Evolutionary conservation across 257 asterid genomes (phyloP), one percentile per base, ranked within the genome.

Genomic region (Plantago ovata): DNA sequence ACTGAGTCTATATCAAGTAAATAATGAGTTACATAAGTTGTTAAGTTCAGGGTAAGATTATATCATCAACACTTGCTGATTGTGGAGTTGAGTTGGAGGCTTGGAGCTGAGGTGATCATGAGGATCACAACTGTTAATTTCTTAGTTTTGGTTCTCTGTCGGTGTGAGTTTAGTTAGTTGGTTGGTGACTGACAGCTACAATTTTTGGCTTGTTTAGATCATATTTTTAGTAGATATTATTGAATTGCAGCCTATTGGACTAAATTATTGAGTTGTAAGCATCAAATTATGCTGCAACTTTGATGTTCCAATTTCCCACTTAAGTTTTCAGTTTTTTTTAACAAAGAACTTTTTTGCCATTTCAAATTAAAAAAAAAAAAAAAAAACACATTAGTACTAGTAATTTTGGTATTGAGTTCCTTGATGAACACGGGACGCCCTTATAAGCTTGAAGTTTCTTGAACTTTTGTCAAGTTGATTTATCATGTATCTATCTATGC

Each of bases 141-240:
- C 40, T 36, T 24, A 38, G 22, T 44, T 63, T 54, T 50, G 21
- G 24, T 45, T 61, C 52, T 49, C 13, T 70, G 78, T 78, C 74
- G 84, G 84, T 65, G 54, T 56, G 40, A 22, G 38, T 53, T 41
- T 28, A 28, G 4, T 28, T 28, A 28, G 36, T 28, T 60, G 65
- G 67, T 40, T 49, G 50, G 53, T 43, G 73, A 62, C 75, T 43
- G 73, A 62, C 75, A 69, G 71, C 75, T 72, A 50, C 22, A 46
- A n/a, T 11, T 50, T 52, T 28, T 28, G 36, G 36, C 36, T 3
- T 15, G 40, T 67, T 75, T 65, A 71, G 36, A 28, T 6, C 36
- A 71, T 67, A 67, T 54, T 57, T 60, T 64, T 48, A 14, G n/a
- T 45, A 51, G 63, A 38, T 19, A 56, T 41, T 19, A 58, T 38